Percentiles rank a stretch among this genome's conserved stretches.
Conservation (phyloP, 2,329 filamentous ascomycete species). For the Alternaria sp. region DNA sequence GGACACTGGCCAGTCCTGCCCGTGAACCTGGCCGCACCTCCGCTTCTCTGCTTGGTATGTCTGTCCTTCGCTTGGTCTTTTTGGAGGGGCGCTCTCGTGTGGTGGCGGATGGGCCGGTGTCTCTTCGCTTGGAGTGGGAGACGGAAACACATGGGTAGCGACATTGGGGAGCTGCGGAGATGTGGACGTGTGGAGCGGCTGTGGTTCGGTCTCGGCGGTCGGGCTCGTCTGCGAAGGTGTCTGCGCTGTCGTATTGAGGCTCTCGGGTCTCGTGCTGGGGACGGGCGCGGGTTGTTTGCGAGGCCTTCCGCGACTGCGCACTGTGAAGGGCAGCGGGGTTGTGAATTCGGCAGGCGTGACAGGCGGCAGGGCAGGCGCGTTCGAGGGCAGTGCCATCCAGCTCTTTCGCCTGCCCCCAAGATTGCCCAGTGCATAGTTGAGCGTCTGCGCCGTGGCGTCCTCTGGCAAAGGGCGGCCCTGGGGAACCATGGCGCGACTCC, state of each 20-base stretch:
- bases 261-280: background rate
- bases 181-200: conserved; percentile 44
- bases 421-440: conserved; percentile 43
- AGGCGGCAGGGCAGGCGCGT: background rate
- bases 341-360: conserved; percentile 4
- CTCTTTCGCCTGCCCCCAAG: conserved; percentile 43
- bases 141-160: conserved; percentile 60
- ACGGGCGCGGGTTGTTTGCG: conserved; percentile 15
- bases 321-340: conserved; percentile 9
- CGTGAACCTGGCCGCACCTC: background rate
- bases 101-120: conserved; percentile 7
- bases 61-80: background rate
- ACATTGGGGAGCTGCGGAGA: conserved; percentile 48
- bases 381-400: conserved; percentile 38
- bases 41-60: conserved; percentile 4
- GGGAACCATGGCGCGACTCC: conserved; percentile 22
- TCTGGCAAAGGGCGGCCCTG: conserved; percentile 12
- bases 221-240: conserved; percentile 6
- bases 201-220: conserved; percentile 18
- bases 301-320: conserved; percentile 24
- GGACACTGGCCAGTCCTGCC: background rate
- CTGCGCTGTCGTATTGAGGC: background rate
- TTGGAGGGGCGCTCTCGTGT: background rate
- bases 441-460: conserved; percentile 31
- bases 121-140: conserved; percentile 70